Conservation (phyloP, 2,329 filamentous ascomycete species). For the Botrytis aclada region DNA sequence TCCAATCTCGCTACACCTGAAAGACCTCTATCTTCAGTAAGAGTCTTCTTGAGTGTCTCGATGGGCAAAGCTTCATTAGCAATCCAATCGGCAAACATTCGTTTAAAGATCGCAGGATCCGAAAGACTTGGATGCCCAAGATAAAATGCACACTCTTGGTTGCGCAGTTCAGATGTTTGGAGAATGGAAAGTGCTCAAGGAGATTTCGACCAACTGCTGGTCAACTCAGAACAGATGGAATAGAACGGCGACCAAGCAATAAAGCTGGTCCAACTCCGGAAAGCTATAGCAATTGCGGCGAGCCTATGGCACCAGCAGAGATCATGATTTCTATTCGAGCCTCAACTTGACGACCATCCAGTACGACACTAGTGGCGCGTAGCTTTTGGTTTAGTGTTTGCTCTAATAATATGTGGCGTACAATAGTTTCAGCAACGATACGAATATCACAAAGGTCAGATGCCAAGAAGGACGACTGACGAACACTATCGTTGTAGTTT, state of each 20-base stretch:
- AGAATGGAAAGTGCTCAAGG: background rate
- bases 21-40: background rate
- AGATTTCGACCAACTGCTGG: background rate
- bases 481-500: conserved; percentile 33
- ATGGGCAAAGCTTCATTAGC: background rate
- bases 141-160: background rate
- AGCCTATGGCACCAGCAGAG: no score
- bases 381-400: background rate
- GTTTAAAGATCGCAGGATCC: background rate
- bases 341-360: conserved; percentile 13
- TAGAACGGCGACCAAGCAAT: background rate
- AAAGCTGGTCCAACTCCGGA: background rate
- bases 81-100: background rate
- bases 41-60: background rate
- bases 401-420: conserved; percentile 30
- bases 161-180: background rate
- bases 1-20: background rate
- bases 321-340: no score
- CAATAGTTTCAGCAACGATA: conserved; percentile 33
- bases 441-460: conserved; percentile 33
- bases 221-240: background rate
- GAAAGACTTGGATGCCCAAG: background rate
- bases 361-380: conserved; percentile 19
- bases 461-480: conserved; percentile 34
- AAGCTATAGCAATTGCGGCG: background rate